Conservation (phyloP, 1,139 yeast genomes). For the Candida labiduridarum region DNA sequence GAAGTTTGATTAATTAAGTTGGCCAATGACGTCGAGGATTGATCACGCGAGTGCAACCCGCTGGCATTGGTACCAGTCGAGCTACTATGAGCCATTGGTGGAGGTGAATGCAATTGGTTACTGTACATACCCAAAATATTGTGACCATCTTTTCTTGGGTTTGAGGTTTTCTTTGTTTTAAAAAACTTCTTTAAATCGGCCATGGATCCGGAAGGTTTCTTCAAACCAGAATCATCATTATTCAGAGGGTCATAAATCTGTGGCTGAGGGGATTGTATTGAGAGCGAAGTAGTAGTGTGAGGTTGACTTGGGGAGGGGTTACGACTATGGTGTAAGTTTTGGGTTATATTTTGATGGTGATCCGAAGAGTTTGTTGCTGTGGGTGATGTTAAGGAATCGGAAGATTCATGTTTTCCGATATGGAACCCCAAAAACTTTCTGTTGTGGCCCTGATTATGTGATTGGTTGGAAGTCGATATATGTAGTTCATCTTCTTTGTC, state of each 20-base stretch:
- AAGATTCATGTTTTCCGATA: slow-evolving; percentile 42
- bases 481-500: slow-evolving; percentile 28
- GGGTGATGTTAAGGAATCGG: slow-evolving; percentile 38
- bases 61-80: slow-evolving; percentile 11
- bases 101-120: slow-evolving; percentile 35
- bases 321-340: background rate
- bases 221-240: slow-evolving; percentile 33
- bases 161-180: slow-evolving; percentile 35
- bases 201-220: slow-evolving; percentile 39
- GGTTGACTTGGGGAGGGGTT: slow-evolving; percentile 11
- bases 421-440: slow-evolving; percentile 40
- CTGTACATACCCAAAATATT: slow-evolving; percentile 21
- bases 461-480: slow-evolving; percentile 38
- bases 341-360: slow-evolving; percentile 21
- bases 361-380: slow-evolving; percentile 32
- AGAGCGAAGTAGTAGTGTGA: slow-evolving; percentile 7
- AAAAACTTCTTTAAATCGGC: slow-evolving; percentile 45
- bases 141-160: slow-evolving; percentile 17
- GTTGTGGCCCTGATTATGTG: slow-evolving; percentile 34
- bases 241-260: slow-evolving; percentile 16
- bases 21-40: slow-evolving; percentile 45
- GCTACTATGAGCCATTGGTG: slow-evolving; percentile 18
- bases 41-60: slow-evolving; percentile 32
- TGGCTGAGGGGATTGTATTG: slow-evolving; percentile 18
- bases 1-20: slow-evolving; percentile 49